Percentiles rank a stretch among this genome's conserved stretches.
Evolutionary conservation across 169 alveolate genomes (phyloP).

Genomic region (Eimeria maxima): DNA sequence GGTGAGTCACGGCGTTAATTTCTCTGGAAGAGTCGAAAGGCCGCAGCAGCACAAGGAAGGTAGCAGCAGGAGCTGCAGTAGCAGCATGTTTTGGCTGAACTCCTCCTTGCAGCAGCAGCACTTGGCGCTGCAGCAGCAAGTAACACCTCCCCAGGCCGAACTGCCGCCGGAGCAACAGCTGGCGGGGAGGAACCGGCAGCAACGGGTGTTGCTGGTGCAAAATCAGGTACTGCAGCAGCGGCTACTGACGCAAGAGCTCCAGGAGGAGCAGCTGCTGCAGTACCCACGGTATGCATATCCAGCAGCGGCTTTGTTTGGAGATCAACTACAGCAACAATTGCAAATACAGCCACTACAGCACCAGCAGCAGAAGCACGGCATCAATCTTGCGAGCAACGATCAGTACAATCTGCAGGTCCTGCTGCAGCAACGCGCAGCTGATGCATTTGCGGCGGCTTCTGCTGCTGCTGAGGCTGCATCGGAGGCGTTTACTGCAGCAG

Average conservation of each 20-base stretch:
- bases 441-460: conserved; percentile 21
- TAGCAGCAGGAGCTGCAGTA: conserved; percentile 5
- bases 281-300: background rate
- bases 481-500: conserved; percentile 43
- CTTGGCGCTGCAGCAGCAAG: background rate
- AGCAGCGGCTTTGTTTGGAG: background rate
- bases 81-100: background rate
- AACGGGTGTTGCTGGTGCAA: background rate
- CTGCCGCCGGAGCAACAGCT: conserved; percentile 21
- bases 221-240: background rate
- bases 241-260: conserved; percentile 5
- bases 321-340: background rate
- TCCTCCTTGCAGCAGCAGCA: conserved; percentile 14
- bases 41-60: background rate
- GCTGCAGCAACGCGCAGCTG: conserved; percentile 7
- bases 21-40: background rate
- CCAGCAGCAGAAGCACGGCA: conserved; percentile 6
- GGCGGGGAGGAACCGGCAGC: background rate
- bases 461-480: conserved; percentile 27
- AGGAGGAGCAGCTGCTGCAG: conserved; percentile 9
- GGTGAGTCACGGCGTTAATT: background rate
- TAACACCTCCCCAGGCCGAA: background rate
- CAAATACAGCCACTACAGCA: background rate
- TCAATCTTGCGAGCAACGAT: background rate
- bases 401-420: conserved; percentile 24